Percentiles rank a stretch among this genome's conserved stretches.
Evolutionary conservation across 2,329 filamentous ascomycete species (phyloP).

Genomic region (Colletotrichum zoysiae): DNA sequence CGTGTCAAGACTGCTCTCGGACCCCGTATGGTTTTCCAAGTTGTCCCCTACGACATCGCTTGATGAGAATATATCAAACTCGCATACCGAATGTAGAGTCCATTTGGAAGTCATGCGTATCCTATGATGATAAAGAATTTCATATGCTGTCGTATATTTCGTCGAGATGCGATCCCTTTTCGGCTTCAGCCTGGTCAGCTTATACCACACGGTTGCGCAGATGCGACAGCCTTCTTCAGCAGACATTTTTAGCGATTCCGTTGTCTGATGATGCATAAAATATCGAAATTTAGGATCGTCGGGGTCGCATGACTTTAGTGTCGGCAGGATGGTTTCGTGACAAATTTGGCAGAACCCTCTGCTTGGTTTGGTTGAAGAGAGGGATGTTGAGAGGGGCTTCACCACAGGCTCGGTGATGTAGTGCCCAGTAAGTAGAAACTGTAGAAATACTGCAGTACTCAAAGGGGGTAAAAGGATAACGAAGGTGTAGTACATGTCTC

Average conservation of each 20-base stretch:
- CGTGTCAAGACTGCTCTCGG: no score
- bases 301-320: no score
- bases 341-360: neutral
- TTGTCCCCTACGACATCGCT: no score
- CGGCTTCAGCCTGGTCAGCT: neutral
- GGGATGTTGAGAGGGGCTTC: neutral
- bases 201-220: neutral
- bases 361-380: neutral
- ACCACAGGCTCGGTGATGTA: neutral
- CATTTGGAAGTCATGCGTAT: no score
- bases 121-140: no score
- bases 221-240: neutral
- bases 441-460: neutral
- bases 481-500: no score
- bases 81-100: no score
- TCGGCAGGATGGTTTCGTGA: neutral
- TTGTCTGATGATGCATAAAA: neutral
- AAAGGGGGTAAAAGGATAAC: neutral
- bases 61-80: no score
- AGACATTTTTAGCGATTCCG: neutral
- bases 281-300: no score
- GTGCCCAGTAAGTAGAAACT: neutral
- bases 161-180: accelerated
- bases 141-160: no score
- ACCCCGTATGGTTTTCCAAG: no score